These are phyloP conservation scores for Aethionema arabicum DNA, from an alignment of 345 rosid species.

Conservation along the genomic window DNA sequence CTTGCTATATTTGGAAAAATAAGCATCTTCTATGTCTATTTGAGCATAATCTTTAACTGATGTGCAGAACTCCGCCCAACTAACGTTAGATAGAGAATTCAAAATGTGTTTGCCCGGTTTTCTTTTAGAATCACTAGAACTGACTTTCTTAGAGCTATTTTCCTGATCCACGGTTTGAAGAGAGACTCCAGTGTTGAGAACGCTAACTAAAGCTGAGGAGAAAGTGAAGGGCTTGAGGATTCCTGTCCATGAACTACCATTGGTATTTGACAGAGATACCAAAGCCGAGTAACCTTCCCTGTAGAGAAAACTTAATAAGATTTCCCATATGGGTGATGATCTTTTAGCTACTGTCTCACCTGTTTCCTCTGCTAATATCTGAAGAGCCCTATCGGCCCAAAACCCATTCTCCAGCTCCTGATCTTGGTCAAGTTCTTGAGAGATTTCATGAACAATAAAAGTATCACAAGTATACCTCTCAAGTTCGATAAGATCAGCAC, in stretches of 20 bases:
- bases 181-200: conserved; percentile 37
- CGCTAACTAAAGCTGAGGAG: conserved; percentile 57
- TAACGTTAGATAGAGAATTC: conserved; percentile 44
- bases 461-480: conserved; percentile 42
- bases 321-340: conserved; percentile 65
- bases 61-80: conserved; percentile 61
- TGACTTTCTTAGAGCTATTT: conserved; percentile 21
- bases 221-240: conserved; percentile 76
- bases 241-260: conserved; percentile 48
- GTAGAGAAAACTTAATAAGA: conserved; percentile 67
- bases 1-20: conserved; percentile 47
- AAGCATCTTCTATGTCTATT: conserved; percentile 60
- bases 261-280: conserved; percentile 51
- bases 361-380: conserved; percentile 52
- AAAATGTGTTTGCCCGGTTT: conserved; percentile 42
- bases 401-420: conserved; percentile 42
- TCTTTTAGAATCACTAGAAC: conserved; percentile 31
- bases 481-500: conserved; percentile 38
- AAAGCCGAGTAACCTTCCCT: conserved; percentile 68
- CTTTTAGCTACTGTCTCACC: conserved; percentile 44
- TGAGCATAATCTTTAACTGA: conserved; percentile 48
- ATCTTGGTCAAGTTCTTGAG: conserved; percentile 34
- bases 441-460: conserved; percentile 48
- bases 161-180: conserved; percentile 28
- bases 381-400: conserved; percentile 60